phyloP scores from a whole-genome alignment of 2,329 filamentous ascomycete species.

The Drechslera avenae region DNA sequence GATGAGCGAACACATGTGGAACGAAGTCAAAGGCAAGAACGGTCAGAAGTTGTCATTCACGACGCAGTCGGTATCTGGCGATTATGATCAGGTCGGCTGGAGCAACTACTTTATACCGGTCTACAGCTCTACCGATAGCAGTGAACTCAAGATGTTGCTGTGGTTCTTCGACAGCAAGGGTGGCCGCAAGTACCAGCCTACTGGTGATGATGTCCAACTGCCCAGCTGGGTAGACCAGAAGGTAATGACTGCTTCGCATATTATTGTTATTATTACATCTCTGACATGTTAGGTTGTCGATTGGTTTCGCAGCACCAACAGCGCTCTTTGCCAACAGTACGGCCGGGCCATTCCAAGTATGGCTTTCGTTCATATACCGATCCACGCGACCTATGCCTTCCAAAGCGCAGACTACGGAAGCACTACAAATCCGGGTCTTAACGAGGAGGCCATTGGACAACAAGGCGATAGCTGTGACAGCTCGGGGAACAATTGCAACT shows the following conservation, averaged over 20 bases:
- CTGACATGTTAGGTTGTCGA: conserved; percentile 29
- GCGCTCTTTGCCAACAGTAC: conserved; percentile 31
- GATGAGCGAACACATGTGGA: conserved; percentile 35
- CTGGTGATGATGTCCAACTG: conserved; percentile 18
- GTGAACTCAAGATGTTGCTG: conserved; percentile 56
- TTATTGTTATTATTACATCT: background rate
- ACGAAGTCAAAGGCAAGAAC: conserved; percentile 54
- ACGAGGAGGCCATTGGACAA: conserved; percentile 30
- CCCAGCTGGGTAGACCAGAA: conserved; percentile 29
- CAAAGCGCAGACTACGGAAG: conserved; percentile 56
- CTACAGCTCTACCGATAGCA: conserved; percentile 48
- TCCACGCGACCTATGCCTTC: conserved; percentile 30
- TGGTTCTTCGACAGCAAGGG: conserved; percentile 71
- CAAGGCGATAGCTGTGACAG: conserved; percentile 29
- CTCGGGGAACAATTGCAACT: conserved; percentile 31
- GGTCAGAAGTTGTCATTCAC: conserved; percentile 53
- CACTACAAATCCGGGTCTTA: conserved; percentile 50
- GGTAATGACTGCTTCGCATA: conserved; percentile 10
- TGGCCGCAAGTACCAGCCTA: conserved; percentile 27
- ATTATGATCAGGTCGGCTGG: conserved; percentile 41
- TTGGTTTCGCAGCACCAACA: conserved; percentile 33
- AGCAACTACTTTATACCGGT: conserved; percentile 63
- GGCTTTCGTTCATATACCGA: conserved; percentile 62
- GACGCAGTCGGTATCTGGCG: conserved; percentile 48
- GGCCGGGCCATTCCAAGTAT: conserved; percentile 54